These are phyloP conservation scores for Tetracladium maxilliforme DNA, from an alignment of 2,329 filamentous ascomycete genomes.

Conservation along the genomic window DNA sequence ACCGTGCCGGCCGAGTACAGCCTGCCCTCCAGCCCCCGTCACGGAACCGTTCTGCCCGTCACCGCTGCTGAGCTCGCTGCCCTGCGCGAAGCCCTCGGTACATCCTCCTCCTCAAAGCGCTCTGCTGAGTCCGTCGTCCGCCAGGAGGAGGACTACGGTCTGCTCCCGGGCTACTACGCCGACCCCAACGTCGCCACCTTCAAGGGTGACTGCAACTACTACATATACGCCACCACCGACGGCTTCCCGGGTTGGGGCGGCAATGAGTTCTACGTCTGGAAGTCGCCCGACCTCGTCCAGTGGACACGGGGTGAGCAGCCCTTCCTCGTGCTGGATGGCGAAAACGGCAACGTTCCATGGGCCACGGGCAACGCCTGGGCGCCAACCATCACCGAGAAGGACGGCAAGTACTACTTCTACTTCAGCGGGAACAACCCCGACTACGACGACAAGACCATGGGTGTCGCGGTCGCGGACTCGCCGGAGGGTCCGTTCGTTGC, in stretches of 20 bases:
- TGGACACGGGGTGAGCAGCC: slow-evolving; percentile 25
- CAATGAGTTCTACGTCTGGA: slow-evolving; percentile 31
- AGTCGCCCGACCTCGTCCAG: slow-evolving; percentile 22
- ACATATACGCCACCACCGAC: slow-evolving; percentile 31
- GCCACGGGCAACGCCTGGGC: slow-evolving; percentile 53
- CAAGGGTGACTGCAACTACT: slow-evolving; percentile 25
- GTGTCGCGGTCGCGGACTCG: slow-evolving; percentile 38
- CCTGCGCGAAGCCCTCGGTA: slow-evolving; percentile 12
- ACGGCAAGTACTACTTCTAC: slow-evolving; percentile 51
- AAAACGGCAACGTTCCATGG: slow-evolving; percentile 42
- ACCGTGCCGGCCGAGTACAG: slow-evolving; percentile 26
- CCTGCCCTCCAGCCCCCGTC: slow-evolving; percentile 31
- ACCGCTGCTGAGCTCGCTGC: slow-evolving; percentile 27
- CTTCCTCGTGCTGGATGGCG: slow-evolving; percentile 28
- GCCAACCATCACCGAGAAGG: slow-evolving; percentile 42
- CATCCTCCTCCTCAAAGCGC: too few relatives aligned
- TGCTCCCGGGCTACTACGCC: slow-evolving; percentile 22
- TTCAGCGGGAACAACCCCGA: slow-evolving; percentile 39
- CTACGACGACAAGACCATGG: slow-evolving; percentile 41
- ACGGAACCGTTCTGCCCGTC: slow-evolving; percentile 36
- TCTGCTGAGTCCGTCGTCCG: too few relatives aligned
- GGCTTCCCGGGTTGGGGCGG: slow-evolving; percentile 27
- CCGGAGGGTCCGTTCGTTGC: slow-evolving; percentile 46
- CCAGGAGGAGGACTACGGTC: slow-evolving; percentile 16
- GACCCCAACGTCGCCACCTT: slow-evolving; percentile 31